Evolutionary conservation across 768 basidiomycete genomes (phyloP).

Genomic region (Lentinula boryana): DNA sequence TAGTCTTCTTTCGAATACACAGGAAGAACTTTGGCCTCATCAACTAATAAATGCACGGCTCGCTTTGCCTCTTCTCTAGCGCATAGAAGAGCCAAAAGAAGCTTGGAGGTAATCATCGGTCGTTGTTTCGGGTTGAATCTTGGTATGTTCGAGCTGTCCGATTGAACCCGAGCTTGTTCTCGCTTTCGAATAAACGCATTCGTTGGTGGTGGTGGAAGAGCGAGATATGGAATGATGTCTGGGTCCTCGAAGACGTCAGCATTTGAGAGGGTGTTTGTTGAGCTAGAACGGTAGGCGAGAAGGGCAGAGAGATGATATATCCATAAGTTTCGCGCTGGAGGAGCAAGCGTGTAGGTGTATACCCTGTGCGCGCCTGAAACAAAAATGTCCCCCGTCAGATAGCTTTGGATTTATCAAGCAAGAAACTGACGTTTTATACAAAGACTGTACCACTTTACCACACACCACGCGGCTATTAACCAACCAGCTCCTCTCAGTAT

Average conservation of each 20-base stretch:
- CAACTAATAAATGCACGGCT: background rate
- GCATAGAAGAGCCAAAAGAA: background rate
- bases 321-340: background rate
- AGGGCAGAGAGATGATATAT: background rate
- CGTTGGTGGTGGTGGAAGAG: constrained; percentile 31
- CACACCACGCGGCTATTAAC: background rate
- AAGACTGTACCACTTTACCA: constrained; percentile 10
- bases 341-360: background rate
- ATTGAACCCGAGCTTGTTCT: constrained; percentile 8
- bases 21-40: background rate
- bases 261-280: constrained; percentile 20
- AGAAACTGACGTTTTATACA: constrained; percentile 19
- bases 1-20: no score
- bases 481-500: background rate
- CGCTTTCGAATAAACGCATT: constrained; percentile 36
- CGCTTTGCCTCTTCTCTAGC: constrained; percentile 3
- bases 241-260: background rate
- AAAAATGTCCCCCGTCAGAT: background rate
- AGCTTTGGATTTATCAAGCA: background rate
- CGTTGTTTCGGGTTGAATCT: background rate
- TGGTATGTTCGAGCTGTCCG: background rate
- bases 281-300: constrained; percentile 26
- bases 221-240: constrained; percentile 25
- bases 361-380: background rate
- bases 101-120: background rate